A percentile compares a stretch with the other conserved stretches of the same genome.
Evolutionary conservation across 352 stramenopile species (phyloP).

Genomic region (Pythium volutum): DNA sequence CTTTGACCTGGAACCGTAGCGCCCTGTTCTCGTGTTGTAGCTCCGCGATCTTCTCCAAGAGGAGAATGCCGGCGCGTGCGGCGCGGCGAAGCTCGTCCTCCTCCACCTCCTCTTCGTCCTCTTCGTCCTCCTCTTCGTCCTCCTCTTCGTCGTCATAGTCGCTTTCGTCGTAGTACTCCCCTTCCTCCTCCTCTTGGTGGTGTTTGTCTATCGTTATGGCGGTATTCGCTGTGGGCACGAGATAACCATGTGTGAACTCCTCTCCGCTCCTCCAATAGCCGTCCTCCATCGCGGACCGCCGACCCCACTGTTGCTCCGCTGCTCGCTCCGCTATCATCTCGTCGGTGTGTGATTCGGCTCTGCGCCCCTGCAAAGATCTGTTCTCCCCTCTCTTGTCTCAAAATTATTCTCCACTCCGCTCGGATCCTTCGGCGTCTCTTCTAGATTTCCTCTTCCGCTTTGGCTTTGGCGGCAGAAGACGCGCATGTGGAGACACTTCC

Average conservation of each 20-base stretch:
- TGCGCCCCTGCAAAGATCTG: not conserved
- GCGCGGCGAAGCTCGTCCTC: constrained; percentile 63
- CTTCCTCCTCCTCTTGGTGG: too few relatives aligned
- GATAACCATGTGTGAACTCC: not conserved
- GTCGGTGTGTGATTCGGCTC: not conserved
- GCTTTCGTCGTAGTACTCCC: not conserved
- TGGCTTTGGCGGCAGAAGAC: constrained; percentile 2
- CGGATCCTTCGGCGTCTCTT: not conserved
- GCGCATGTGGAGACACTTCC: constrained; percentile 3
- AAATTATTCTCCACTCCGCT: not conserved
- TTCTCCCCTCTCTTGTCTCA: not conserved
- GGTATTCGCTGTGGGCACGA: not conserved
- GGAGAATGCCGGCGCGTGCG: constrained; percentile 61
- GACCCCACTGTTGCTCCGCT: not conserved
- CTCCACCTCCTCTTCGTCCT: constrained; percentile 31
- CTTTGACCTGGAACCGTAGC: constrained; percentile 49
- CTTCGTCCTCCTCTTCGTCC: not conserved
- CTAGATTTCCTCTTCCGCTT: not conserved
- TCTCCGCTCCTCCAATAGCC: not conserved
- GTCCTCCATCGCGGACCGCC: too few relatives aligned
- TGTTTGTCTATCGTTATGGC: not conserved
- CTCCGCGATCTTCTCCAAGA: constrained; percentile 74
- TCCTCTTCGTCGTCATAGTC: not conserved
- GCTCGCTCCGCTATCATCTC: not conserved
- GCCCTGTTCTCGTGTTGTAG: constrained; percentile 56